Evolutionary conservation across 202 grass and related monocot genomes (phyloP), one percentile per base, ranked within the genome.

Genomic region (Miscanthus sacchariflorus): DNA sequence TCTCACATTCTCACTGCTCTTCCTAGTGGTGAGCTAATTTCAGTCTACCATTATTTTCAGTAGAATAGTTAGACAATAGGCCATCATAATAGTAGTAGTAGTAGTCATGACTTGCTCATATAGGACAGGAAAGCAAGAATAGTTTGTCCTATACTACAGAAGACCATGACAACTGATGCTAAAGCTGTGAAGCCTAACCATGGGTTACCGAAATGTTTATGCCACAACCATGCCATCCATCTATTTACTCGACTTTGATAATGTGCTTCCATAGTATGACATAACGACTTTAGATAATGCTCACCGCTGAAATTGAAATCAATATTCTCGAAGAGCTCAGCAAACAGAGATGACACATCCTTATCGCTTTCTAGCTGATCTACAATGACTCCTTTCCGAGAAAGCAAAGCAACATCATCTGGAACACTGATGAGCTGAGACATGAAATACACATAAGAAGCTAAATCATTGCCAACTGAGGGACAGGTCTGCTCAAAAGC

Each of bases 181-280:
- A 72, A 72, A 72, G 69, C 69, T 42, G 69, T 42, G 17, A 72
- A 72, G 17, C 69, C 50, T 78, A 78, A 59, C 75, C 75, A 78
- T 59, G 75, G 75, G 0, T 78, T 78, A 2, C 75, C 75, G 2
- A 78, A 78, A 78, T 78, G 75, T 0, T 59, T 78, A 10, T 78
- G 75, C 50, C 75, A 59, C 10, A 78, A 39, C 75, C 75, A 78
- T 59, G 75, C 15, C 28, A 78, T 78, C 75, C 75, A 78, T 59
- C 50, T 59, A 2, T 78, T 78, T 19, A 78, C 0, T 59, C 75
- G 52, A 78, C 1, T 78, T 59, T 78, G 75, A 0, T 78, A 78
- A 59, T 78, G 75, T 59, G 17, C 75, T 17, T 78, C 75, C 75
- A 59, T 0, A 12, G 50, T 78, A 0, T 59, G 50, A 1, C 30